Percentiles rank a stretch among this genome's conserved stretches.
Evolutionary conservation across 257 asterid species (phyloP).

Genomic region (Nicotiana undulata): DNA sequence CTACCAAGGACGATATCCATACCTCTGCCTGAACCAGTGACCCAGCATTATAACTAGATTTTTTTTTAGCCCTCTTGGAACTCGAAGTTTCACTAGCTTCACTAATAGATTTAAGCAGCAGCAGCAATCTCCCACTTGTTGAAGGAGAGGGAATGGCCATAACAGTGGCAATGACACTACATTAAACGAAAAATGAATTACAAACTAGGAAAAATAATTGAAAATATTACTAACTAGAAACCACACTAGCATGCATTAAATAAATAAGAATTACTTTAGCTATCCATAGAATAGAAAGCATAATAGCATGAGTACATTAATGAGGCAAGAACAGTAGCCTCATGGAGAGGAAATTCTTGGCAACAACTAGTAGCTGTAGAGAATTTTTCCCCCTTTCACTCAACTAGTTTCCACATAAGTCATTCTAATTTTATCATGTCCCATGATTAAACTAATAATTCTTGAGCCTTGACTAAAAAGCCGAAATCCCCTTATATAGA

Average conservation of each 20-base stretch:
- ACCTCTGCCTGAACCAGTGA: conserved; percentile 88
- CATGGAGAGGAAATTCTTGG: neutral
- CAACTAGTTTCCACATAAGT: neutral
- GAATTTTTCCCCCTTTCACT: neutral
- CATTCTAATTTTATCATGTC: neutral
- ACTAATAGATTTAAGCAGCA: conserved; percentile 55
- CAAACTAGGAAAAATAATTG: neutral
- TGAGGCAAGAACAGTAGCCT: neutral
- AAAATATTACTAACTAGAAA: neutral
- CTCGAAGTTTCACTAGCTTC: conserved; percentile 52
- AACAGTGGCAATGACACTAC: conserved; percentile 69
- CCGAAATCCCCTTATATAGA: neutral
- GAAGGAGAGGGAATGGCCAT: conserved; percentile 67
- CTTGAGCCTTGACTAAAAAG: neutral
- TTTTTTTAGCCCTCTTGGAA: conserved; percentile 72
- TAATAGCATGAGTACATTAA: neutral
- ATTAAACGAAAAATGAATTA: conserved; percentile 8
- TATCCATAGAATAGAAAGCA: conserved; percentile 6
- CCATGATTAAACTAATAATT: neutral
- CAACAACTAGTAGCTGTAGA: neutral
- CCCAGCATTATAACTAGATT: conserved; percentile 55
- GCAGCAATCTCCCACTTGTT: conserved; percentile 68
- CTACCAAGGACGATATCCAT: neutral
- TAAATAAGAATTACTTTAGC: neutral
- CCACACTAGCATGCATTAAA: conserved; percentile 7